Evolutionary conservation across 805 yeast species (phyloP).

Genomic region (Cyberlindnera mycetangii): DNA sequence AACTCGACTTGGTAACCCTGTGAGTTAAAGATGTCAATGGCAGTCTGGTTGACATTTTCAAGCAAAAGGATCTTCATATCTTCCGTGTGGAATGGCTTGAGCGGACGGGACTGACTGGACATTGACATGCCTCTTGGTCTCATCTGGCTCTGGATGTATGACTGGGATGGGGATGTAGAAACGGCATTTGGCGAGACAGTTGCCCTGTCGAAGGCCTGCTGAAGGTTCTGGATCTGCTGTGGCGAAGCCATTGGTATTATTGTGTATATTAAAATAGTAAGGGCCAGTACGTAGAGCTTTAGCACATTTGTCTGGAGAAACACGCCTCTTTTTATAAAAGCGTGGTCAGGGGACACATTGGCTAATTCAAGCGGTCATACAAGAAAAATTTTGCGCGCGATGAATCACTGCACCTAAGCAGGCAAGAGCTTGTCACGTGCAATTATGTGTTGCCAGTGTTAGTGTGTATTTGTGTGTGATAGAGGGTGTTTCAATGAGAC

Average conservation of each 20-base stretch:
- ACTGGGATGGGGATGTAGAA: conserved; percentile 77
- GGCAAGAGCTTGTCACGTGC: conserved; percentile 18
- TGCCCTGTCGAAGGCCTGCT: conserved; percentile 55
- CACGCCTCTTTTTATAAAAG: conserved; percentile 3
- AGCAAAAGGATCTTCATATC: conserved; percentile 88
- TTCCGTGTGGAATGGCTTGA: conserved; percentile 94
- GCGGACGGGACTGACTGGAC: conserved; percentile 56
- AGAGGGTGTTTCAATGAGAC: no score
- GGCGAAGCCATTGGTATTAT: conserved; percentile 54
- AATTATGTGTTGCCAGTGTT: conserved; percentile 9
- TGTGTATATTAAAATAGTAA: no score
- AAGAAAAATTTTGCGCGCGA: conserved; percentile 16
- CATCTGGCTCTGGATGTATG: conserved; percentile 52
- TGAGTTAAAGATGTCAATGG: conserved; percentile 74
- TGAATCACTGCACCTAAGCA: conserved; percentile 6
- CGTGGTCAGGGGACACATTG: neutral
- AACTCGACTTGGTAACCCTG: conserved; percentile 98
- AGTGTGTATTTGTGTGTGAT: no score
- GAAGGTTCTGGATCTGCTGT: conserved; percentile 56
- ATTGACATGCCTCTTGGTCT: conserved; percentile 40
- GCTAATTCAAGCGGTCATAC: conserved; percentile 8
- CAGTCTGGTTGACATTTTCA: conserved; percentile 93
- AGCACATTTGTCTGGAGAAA: neutral
- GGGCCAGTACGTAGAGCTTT: no score
- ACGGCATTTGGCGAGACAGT: conserved; percentile 66